Conservation (phyloP, 352 stramenopile species). For the Globisporangium sylvaticum region DNA sequence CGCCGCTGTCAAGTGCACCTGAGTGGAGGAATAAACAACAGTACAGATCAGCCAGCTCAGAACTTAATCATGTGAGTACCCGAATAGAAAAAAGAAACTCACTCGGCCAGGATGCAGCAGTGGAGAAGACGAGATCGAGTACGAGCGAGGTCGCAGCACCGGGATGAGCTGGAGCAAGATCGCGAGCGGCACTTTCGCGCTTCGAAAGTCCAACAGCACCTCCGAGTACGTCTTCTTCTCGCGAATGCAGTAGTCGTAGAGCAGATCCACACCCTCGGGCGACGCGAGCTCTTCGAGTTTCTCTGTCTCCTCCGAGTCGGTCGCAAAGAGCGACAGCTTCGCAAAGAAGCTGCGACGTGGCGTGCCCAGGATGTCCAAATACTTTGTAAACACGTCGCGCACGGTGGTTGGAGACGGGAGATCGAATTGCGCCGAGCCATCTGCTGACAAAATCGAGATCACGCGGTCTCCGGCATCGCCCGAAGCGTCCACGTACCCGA, state of each 20-base stretch:
- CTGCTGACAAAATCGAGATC: slow-evolving; percentile 45
- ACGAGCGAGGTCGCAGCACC: slow-evolving; percentile 80
- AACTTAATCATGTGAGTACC: neutral
- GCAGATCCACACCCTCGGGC: slow-evolving; percentile 84
- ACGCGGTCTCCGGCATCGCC: slow-evolving; percentile 19
- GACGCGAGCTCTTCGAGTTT: slow-evolving; percentile 90
- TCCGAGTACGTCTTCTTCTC: slow-evolving; percentile 91
- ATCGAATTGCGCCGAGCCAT: slow-evolving; percentile 42
- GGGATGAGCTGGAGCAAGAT: slow-evolving; percentile 86
- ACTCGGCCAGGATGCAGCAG: slow-evolving; percentile 38
- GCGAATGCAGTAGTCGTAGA: slow-evolving; percentile 92
- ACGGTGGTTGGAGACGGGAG: slow-evolving; percentile 53
- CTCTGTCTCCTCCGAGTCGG: slow-evolving; percentile 86
- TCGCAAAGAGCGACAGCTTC: slow-evolving; percentile 75
- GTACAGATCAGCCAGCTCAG: neutral
- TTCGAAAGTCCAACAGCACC: slow-evolving; percentile 84
- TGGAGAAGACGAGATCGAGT: slow-evolving; percentile 90
- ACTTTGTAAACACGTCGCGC: slow-evolving; percentile 73
- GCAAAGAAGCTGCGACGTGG: slow-evolving; percentile 88
- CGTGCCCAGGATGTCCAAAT: slow-evolving; percentile 85
- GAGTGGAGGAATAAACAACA: neutral
- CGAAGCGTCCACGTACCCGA: slow-evolving; percentile 35
- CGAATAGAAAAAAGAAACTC: neutral
- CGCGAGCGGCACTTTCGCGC: slow-evolving; percentile 54
- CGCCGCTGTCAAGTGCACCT: slow-evolving; percentile 82